phyloP scores from a whole-genome alignment of 495 filamentous ascomycete genomes.

The Aspergillus indologenus region DNA sequence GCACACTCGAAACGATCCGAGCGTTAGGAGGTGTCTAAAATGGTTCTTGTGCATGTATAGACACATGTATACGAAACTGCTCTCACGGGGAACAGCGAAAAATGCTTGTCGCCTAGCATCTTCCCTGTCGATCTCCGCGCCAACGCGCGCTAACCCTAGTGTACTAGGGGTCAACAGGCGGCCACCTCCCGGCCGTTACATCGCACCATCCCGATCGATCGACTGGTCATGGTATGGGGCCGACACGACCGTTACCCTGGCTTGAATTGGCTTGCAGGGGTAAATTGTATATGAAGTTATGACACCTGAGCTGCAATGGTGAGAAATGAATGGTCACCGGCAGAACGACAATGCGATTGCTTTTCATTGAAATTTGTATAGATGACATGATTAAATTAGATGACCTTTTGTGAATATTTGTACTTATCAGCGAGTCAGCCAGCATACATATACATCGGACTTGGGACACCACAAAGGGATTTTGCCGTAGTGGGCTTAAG shows the following conservation, averaged over 20 bases:
- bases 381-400: slow-evolving; percentile 24
- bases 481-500: not conserved
- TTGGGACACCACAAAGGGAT: not conserved
- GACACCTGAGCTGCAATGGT: not conserved
- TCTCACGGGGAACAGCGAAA: not conserved
- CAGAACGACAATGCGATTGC: not conserved
- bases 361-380: slow-evolving; percentile 3
- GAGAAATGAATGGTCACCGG: not conserved
- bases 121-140: not conserved
- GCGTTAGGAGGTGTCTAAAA: not conserved
- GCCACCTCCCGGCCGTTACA: not conserved
- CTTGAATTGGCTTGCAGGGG: not conserved
- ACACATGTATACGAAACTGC: not conserved
- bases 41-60: not conserved
- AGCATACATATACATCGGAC: not conserved
- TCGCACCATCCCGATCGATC: not conserved
- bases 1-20: slow-evolving; percentile 31
- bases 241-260: not conserved
- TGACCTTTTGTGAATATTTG: slow-evolving; percentile 5
- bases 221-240: not conserved
- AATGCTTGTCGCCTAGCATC: not conserved
- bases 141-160: not conserved
- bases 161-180: not conserved
- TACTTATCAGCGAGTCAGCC: not conserved
- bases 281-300: not conserved